Evolutionary conservation across 352 stramenopile genomes (phyloP), one percentile per base, ranked within the genome.

Genomic region (Phytophthora sp.): DNA sequence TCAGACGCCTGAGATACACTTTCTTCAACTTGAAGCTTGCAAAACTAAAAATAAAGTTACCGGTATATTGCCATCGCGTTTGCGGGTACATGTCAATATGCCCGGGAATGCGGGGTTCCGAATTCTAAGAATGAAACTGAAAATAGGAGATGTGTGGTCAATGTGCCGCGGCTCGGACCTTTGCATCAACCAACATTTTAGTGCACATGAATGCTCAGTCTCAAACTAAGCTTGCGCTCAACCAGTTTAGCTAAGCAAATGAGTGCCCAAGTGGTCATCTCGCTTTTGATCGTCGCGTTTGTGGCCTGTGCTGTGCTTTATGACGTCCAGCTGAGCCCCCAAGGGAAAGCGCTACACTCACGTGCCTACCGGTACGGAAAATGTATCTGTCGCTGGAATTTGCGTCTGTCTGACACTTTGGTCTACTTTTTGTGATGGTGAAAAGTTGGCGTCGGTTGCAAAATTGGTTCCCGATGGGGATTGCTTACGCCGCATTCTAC

Each of bases 71-170:
- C 29, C 2, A 33, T 33, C 29, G 29, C 29, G 12, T 33, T 33
- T 11, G 29, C 7, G 7, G 29, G 29, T 33, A 11, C 12, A 33
- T 11, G 29, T 33, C 7, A 33, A 33, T 7, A 33, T 33, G n/a
- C n/a, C n/a, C n/a, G n/a, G n/a, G n/a, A n/a, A 12, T 7, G 29
- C 2, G 9, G 31, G 51, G 35, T 58, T 57, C 50, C 50, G 50
- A 57, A 47, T 57, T 38, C 50, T 44, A 5, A 11, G 21, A 42
- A 56, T 21, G 23, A 33, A 33, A 33, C 1, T 3, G 29, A 33
- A 33, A 33, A 33, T 7, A 33, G 29, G 1, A 11, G 29, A 12
- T 33, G 29, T 33, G 29, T 33, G 7, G 12, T 33, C 12, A 1
- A 11, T 33, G 29, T 33, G 29, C 7, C 12, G 29, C 29, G 2